Conservation (phyloP, 352 stramenopile species). For the Phytophthora cryptogea region DNA sequence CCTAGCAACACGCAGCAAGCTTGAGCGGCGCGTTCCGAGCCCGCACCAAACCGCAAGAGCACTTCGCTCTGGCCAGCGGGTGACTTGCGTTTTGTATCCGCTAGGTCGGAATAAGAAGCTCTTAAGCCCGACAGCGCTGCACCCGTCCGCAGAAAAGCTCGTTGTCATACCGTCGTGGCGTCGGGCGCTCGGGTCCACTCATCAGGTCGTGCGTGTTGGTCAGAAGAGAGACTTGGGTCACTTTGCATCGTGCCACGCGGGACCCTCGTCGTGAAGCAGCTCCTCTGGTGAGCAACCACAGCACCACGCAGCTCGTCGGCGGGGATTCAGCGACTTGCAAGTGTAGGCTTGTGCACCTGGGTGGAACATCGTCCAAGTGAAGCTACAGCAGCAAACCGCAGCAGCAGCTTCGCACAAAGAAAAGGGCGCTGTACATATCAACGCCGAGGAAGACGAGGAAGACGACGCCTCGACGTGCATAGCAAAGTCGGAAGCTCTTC, state of each 20-base stretch:
- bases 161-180: conserved; percentile 16
- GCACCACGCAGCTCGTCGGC: neutral
- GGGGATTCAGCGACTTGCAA: conserved; percentile 12
- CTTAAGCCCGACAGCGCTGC: neutral
- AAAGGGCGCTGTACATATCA: conserved; percentile 13
- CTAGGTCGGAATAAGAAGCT: conserved; percentile 14
- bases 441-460: neutral
- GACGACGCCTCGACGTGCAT: conserved; percentile 34
- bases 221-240: conserved; percentile 7
- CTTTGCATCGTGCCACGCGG: conserved; percentile 6
- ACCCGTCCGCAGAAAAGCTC: conserved; percentile 4
- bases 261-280: conserved; percentile 16
- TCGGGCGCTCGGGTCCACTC: conserved; percentile 15
- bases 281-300: conserved; percentile 9
- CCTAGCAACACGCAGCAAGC: no score
- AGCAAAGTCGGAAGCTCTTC: conserved; percentile 17
- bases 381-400: neutral
- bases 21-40: neutral
- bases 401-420: conserved; percentile 15
- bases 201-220: conserved; percentile 23
- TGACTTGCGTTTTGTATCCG: conserved; percentile 3
- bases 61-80: neutral
- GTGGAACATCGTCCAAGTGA: conserved; percentile 16
- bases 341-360: conserved; percentile 13
- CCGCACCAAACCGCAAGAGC: neutral